Base-by-base conservation (phyloP, 164 flowering plant genomes). In the Macadamia tetraphylla region DNA sequence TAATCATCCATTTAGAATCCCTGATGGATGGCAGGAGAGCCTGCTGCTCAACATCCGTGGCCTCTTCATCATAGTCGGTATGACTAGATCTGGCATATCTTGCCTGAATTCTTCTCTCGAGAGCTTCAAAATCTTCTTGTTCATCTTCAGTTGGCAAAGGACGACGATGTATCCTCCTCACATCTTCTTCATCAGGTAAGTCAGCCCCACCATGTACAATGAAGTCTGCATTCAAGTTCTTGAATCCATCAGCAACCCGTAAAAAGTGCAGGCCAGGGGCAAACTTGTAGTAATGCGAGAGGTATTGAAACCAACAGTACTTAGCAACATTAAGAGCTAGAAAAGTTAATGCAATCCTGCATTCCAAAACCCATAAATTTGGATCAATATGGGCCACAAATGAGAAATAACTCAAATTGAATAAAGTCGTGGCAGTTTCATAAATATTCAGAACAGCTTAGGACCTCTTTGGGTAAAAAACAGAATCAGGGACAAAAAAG, bases 1-100 rank as follows among this genome's bases (percentile, higher is more conserved):
- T 92, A 59, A 95, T 94, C 92, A 92, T 89, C 96, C 98, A 95
- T 71, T 95, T 95, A 29, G 99, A 96, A 80, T 95, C 99, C 73
- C 85, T 86, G 40, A 95, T 88, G 14, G 97, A 95, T 8, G 98
- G 99, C 75, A 92, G 71, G 63, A 95, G 90, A 62, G 99, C 97
- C 77, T 95, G 99, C 66, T 94, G 99, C 30, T 94, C 99, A 13
- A 94, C 98, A 67, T 94, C 97, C 18, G 97, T 91, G 3, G 95
- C 83, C 76, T 91, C 98, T 60, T 92, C 98, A 77, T 88, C 93
- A 81, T 87, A 89, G 51, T 92, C 98, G 6, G 81, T 52, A 29
- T 81, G 80, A 68, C 71, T 78, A 18, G 92, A 72, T 76, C 72
- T 82, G 1, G 87, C 84, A 87, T 89, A 95, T 76, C 96, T 85